phyloP scores from a whole-genome alignment of 208 protist species.

The Leishmania martiniquensis region DNA sequence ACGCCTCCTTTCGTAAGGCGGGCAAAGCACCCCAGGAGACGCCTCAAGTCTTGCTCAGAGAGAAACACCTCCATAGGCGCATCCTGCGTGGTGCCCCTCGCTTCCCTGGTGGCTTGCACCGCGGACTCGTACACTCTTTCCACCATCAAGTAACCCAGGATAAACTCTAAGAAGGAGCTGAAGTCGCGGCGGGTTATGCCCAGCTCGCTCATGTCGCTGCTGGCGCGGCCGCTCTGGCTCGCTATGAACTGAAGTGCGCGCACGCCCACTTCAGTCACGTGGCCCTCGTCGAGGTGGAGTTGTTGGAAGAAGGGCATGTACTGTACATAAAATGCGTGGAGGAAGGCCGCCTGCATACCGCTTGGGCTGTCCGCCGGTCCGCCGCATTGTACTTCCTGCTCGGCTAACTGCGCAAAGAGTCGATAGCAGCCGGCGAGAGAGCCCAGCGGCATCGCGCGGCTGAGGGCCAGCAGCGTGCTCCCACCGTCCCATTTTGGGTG shows the following conservation, averaged over 20 bases:
- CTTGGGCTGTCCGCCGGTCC: neutral
- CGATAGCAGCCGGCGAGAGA: constrained; percentile 21
- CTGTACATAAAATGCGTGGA: constrained; percentile 28
- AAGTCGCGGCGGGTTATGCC: constrained; percentile 33
- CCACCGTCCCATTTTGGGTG: constrained; percentile 17
- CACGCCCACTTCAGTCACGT: constrained; percentile 15
- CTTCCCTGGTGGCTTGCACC: neutral
- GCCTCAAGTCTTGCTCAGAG: constrained; percentile 23
- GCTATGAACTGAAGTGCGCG: constrained; percentile 25
- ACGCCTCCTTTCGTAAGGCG: constrained; percentile 20
- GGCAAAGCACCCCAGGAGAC: constrained; percentile 26
- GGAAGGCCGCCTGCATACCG: constrained; percentile 8
- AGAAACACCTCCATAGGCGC: constrained; percentile 10
- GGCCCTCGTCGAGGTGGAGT: constrained; percentile 19
- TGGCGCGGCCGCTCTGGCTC: constrained; percentile 10
- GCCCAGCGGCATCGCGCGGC: constrained; percentile 29
- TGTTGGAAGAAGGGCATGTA: constrained; percentile 24
- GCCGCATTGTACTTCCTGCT: neutral
- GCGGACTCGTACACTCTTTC: constrained; percentile 27
- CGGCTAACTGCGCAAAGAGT: constrained; percentile 27
- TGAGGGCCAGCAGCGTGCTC: constrained; percentile 18
- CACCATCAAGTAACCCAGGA: constrained; percentile 31
- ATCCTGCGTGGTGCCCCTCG: neutral
- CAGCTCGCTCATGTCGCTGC: neutral
- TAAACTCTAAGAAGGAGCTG: constrained; percentile 41